These are phyloP conservation scores for Davidsoniella australis DNA, from an alignment of 2,329 filamentous ascomycete genomes.

Conservation along the genomic window DNA sequence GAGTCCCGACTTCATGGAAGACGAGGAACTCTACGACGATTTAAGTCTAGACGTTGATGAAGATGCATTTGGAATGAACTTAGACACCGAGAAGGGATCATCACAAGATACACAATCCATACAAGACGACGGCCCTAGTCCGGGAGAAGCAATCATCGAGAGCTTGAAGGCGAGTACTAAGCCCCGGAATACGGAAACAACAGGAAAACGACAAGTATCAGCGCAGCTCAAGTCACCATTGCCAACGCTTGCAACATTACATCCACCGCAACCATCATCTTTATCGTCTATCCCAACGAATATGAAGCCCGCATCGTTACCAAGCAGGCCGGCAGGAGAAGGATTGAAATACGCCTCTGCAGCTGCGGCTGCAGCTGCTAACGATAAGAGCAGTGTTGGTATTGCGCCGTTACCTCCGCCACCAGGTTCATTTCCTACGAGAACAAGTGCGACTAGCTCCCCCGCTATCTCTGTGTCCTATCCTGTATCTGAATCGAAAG, in stretches of 20 bases:
- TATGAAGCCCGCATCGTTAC: constrained; percentile 89
- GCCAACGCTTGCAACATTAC: constrained; percentile 79
- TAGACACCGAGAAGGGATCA: constrained; percentile 74
- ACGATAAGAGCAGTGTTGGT: constrained; percentile 72
- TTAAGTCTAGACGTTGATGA: constrained; percentile 86
- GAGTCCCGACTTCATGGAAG: constrained; percentile 80
- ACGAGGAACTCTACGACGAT: constrained; percentile 91
- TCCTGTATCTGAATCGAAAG: constrained; percentile 22
- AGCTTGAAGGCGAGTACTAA: constrained; percentile 23
- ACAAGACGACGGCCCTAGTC: constrained; percentile 55
- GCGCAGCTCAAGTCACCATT: constrained; percentile 85
- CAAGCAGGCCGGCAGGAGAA: constrained; percentile 70
- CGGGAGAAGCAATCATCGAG: constrained; percentile 12
- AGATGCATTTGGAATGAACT: constrained; percentile 62
- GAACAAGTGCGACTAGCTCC: constrained; percentile 36
- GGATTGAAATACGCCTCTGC: constrained; percentile 94
- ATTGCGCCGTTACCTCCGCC: constrained; percentile 89
- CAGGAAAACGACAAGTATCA: constrained; percentile 54
- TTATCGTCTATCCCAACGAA: constrained; percentile 41
- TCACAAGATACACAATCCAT: constrained; percentile 89
- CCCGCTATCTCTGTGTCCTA: constrained; percentile 32
- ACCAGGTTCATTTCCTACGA: constrained; percentile 40
- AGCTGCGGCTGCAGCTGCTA: constrained; percentile 80
- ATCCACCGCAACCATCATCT: constrained; percentile 49
- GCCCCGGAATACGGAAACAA: constrained; percentile 32